phyloP scores from a whole-genome alignment of 208 protist genomes.

The Acanthamoeba healyi region DNA sequence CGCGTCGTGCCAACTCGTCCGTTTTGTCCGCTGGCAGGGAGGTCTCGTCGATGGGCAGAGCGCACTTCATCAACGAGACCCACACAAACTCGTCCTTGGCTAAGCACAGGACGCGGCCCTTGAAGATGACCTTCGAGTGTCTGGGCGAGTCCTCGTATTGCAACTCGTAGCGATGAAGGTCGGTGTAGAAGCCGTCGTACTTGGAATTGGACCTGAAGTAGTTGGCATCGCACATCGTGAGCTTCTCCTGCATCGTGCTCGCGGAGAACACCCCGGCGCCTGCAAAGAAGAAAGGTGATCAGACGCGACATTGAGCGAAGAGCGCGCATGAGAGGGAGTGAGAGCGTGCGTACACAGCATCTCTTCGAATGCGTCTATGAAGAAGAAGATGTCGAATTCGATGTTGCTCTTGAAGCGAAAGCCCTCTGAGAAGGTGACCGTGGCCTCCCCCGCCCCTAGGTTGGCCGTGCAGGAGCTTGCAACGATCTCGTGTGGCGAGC shows the following conservation, averaged over 20 bases:
- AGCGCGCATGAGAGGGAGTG: background rate
- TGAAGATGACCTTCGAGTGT: background rate
- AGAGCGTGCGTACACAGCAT: background rate
- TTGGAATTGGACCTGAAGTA: background rate
- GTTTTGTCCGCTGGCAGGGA: background rate
- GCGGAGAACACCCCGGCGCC: background rate
- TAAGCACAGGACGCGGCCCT: background rate
- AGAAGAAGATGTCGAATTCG: background rate
- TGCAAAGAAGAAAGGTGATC: background rate
- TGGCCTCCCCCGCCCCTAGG: background rate
- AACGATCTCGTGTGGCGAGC: background rate
- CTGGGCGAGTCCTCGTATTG: background rate
- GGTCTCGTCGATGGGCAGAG: background rate
- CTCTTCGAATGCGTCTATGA: background rate
- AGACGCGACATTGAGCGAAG: background rate
- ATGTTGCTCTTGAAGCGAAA: constrained; percentile 5
- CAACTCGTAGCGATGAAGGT: background rate
- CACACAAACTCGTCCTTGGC: background rate
- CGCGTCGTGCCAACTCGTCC: background rate
- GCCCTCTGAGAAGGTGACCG: background rate
- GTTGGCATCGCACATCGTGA: background rate
- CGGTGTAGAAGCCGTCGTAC: background rate
- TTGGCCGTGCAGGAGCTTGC: background rate
- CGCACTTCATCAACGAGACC: background rate
- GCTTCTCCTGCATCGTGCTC: background rate